Conservation (phyloP, 106 monocot species). For the Narthecium ossifragum region DNA sequence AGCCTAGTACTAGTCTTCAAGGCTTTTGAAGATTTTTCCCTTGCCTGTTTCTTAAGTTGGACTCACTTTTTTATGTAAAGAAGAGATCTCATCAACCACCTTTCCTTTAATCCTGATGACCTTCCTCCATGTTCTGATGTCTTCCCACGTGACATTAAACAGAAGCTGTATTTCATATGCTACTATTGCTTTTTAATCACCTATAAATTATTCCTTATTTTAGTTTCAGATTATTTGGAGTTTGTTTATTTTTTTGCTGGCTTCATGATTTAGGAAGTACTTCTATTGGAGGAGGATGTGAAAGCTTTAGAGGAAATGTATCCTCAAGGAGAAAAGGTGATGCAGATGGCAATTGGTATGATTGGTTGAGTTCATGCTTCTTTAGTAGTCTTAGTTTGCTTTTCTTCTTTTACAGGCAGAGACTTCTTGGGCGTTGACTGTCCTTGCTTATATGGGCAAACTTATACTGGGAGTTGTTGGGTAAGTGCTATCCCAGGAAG, state of each 20-base stretch:
- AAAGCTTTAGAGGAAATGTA: slow-evolving; percentile 97
- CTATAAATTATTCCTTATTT: neutral
- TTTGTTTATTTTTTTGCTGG: neutral
- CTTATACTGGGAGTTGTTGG: slow-evolving; percentile 76
- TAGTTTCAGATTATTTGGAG: neutral
- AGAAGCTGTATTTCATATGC: no score
- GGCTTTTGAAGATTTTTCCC: no score
- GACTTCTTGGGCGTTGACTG: slow-evolving; percentile 89
- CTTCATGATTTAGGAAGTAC: slow-evolving; percentile 55
- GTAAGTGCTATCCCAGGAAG: slow-evolving; percentile 53
- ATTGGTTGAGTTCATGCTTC: slow-evolving; percentile 1
- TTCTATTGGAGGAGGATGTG: slow-evolving; percentile 94
- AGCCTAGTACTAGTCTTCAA: no score
- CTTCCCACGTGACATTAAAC: no score
- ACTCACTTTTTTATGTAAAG: no score
- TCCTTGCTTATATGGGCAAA: slow-evolving; percentile 85
- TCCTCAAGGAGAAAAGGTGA: slow-evolving; percentile 96
- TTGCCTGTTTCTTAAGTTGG: no score
- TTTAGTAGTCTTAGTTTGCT: neutral
- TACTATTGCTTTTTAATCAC: no score
- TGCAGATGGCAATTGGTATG: neutral
- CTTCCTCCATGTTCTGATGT: no score
- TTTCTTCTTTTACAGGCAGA: slow-evolving; percentile 59
- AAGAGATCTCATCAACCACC: no score
- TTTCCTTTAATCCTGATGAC: no score